Percentiles rank a stretch among this genome's conserved stretches.
Conservation (phyloP, 2,329 filamentous ascomycete genomes). For the Calonectria crousiana region DNA sequence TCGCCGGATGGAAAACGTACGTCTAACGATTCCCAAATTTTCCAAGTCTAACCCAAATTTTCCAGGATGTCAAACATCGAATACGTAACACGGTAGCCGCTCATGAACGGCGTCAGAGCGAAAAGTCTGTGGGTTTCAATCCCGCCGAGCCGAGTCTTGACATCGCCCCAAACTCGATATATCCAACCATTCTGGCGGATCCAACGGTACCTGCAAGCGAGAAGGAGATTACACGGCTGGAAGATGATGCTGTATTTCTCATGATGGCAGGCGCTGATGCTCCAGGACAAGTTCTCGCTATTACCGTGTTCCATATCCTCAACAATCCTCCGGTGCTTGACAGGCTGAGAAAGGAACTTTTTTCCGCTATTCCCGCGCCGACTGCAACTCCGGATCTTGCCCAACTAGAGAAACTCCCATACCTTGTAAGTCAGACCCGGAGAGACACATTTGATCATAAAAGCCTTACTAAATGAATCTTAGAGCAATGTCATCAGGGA, state of each 20-base stretch:
- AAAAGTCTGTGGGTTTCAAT: neutral
- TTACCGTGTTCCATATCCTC: neutral
- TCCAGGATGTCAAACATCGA: neutral
- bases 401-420: neutral
- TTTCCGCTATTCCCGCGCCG: neutral
- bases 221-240: neutral
- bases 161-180: neutral
- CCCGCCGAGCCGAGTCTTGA: neutral
- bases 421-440: neutral
- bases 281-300: neutral
- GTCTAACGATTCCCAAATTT: neutral
- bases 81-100: neutral
- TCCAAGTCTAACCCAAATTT: neutral
- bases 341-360: neutral
- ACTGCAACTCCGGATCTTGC: neutral
- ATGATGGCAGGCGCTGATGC: neutral
- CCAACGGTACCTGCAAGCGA: neutral
- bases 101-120: neutral
- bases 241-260: neutral
- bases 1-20: neutral
- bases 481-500: neutral
- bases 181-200: neutral
- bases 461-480: neutral
- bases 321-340: neutral
- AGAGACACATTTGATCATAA: neutral